phyloP scores from a whole-genome alignment of 225 moss, liverwort and hornwort genomes.

The Rhytidiadelphus loreus region DNA sequence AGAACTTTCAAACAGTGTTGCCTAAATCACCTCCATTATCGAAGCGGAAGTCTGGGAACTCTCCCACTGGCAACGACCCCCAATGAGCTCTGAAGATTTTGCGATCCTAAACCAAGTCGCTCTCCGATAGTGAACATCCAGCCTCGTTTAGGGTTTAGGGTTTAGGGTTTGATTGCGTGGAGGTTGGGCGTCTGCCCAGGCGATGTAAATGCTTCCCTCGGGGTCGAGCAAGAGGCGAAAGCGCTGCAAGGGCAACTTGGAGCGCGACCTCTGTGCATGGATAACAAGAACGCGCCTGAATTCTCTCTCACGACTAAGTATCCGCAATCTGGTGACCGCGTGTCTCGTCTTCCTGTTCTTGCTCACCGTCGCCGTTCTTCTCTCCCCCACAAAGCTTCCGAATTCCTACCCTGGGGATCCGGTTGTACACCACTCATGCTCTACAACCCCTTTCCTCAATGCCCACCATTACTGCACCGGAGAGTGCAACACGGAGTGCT shows the following conservation, averaged over 20 bases:
- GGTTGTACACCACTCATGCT: background rate
- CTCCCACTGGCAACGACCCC: background rate
- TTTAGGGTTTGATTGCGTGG: background rate
- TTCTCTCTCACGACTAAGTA: background rate
- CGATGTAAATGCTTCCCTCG: constrained; percentile 16
- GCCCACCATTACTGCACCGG: constrained; percentile 63
- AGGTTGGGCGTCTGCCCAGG: background rate
- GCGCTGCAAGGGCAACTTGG: constrained; percentile 10
- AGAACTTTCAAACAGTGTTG: background rate
- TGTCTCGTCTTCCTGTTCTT: background rate
- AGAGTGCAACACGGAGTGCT: constrained; percentile 75
- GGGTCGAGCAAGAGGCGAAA: constrained; percentile 17
- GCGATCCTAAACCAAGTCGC: background rate
- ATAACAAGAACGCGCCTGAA: background rate
- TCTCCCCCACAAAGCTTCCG: constrained; percentile 6
- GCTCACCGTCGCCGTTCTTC: background rate
- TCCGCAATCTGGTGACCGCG: background rate
- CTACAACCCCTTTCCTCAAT: constrained; percentile 1
- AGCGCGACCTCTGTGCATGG: constrained; percentile 5
- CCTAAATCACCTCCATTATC: background rate
- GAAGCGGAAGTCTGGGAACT: background rate
- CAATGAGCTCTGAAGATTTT: background rate
- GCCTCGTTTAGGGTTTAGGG: background rate
- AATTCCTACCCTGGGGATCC: background rate
- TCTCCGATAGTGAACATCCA: background rate